Evolutionary conservation across 345 rosid species (phyloP).

Genomic region (Ceriops decandra): DNA sequence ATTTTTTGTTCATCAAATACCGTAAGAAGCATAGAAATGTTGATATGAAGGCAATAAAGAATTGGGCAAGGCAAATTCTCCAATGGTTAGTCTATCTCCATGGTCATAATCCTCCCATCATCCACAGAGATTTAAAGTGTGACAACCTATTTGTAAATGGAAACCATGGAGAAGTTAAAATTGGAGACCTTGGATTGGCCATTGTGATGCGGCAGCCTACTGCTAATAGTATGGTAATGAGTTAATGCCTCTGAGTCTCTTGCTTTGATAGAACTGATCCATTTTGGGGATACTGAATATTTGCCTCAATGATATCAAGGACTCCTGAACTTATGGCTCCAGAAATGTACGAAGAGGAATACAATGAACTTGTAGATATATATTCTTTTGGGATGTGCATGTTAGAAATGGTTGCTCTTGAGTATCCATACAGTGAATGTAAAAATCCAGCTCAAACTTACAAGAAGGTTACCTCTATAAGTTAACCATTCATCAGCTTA

Average conservation of each 20-base stretch:
- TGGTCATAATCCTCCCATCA: constrained; percentile 85
- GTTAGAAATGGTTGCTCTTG: constrained; percentile 83
- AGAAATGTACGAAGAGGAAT: constrained; percentile 81
- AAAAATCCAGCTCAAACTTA: constrained; percentile 89
- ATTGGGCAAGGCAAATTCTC: constrained; percentile 86
- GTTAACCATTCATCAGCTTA: constrained; percentile 16
- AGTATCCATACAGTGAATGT: constrained; percentile 85
- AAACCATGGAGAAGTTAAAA: constrained; percentile 78
- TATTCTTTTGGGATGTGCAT: constrained; percentile 94
- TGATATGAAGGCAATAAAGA: constrained; percentile 82
- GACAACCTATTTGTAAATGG: constrained; percentile 94
- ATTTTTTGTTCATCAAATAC: constrained; percentile 41
- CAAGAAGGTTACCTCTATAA: constrained; percentile 89
- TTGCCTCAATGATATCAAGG: constrained; percentile 27
- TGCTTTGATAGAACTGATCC: background rate
- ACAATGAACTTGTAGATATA: constrained; percentile 79
- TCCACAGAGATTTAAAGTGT: constrained; percentile 91
- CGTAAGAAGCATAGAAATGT: constrained; percentile 82
- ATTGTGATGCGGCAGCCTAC: constrained; percentile 68
- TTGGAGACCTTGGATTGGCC: constrained; percentile 31
- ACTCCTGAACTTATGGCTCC: constrained; percentile 97
- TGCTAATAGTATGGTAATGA: constrained; percentile 74
- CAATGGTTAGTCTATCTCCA: constrained; percentile 83
- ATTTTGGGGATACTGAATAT: background rate
- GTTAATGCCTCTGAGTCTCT: background rate